These are phyloP conservation scores for Xylaria sp. DNA, from an alignment of 2,329 filamentous ascomycete genomes.

Conservation along the genomic window DNA sequence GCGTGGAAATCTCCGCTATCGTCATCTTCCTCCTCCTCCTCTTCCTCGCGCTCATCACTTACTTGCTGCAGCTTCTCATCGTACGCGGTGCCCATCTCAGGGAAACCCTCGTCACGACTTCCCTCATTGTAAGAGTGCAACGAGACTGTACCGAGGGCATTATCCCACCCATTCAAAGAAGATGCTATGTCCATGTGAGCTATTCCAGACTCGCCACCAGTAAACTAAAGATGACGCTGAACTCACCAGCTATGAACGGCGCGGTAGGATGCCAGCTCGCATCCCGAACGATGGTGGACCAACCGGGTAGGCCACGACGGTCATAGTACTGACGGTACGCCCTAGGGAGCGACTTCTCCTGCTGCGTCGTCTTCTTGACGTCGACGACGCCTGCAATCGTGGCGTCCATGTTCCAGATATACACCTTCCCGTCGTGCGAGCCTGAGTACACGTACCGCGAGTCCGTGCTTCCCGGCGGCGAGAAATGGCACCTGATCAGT, in stretches of 20 bases:
- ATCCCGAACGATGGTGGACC: slow-evolving; percentile 85
- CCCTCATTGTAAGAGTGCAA: slow-evolving; percentile 81
- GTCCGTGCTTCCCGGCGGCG: slow-evolving; percentile 84
- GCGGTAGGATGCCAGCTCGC: slow-evolving; percentile 90
- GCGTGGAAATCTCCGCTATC: no score
- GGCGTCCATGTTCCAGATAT: slow-evolving; percentile 93
- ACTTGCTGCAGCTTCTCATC: slow-evolving; percentile 65
- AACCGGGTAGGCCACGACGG: slow-evolving; percentile 65
- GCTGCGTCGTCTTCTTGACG: slow-evolving; percentile 75
- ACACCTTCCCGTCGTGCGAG: slow-evolving; percentile 87
- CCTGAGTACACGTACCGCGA: slow-evolving; percentile 94
- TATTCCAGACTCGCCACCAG: neutral
- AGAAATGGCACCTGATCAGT: slow-evolving; percentile 94
- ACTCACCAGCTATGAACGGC: slow-evolving; percentile 76
- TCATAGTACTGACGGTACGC: slow-evolving; percentile 65
- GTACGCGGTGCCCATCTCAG: slow-evolving; percentile 67
- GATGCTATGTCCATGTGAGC: slow-evolving; percentile 66
- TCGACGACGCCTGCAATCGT: slow-evolving; percentile 82
- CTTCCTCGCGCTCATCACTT: slow-evolving; percentile 12
- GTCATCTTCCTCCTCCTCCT: neutral
- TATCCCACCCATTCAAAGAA: slow-evolving; percentile 81
- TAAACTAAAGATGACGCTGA: neutral
- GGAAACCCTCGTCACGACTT: slow-evolving; percentile 69
- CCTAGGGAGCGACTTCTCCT: slow-evolving; percentile 66
- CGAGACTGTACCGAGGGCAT: slow-evolving; percentile 78